Conservation (phyloP, 768 basidiomycete species). For the Boletellus ananiceps region DNA sequence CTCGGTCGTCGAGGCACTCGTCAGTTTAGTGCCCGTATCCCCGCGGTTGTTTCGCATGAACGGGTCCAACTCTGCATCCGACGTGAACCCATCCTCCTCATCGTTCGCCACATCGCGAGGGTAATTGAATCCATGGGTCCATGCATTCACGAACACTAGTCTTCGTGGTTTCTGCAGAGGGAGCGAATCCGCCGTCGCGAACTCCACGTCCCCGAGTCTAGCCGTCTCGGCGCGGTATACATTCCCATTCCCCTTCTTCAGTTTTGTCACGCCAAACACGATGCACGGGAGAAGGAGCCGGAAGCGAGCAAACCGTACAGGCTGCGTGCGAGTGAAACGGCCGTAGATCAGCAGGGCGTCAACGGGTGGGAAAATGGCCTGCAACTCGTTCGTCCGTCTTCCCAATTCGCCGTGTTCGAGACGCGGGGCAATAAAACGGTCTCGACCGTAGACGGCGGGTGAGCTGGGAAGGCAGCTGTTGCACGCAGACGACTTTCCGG, state of each 20-base stretch:
- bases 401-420: not conserved
- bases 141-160: not conserved
- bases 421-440: not conserved
- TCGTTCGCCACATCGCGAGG: not conserved
- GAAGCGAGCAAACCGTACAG: not conserved
- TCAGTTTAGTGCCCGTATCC: not conserved
- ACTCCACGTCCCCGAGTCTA: not conserved
- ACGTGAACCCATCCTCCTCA: too few species aligned
- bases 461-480: constrained; percentile 5
- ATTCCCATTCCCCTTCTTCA: not conserved
- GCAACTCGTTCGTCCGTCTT: not conserved
- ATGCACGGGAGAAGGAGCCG: constrained; percentile 2
- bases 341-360: constrained; percentile 1
- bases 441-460: not conserved
- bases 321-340: not conserved
- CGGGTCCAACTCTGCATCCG: not conserved
- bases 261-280: not conserved
- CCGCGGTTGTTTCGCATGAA: not conserved
- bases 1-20: not conserved
- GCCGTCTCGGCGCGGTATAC: constrained; percentile 1
- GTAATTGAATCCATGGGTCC: not conserved
- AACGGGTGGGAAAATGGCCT: not conserved
- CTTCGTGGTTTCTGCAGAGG: not conserved
- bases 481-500: not conserved
- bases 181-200: not conserved